A percentile compares a stretch with the other conserved stretches of the same genome.
Evolutionary conservation across 1,139 yeast species (phyloP).

Genomic region (Protomyces gravidus): DNA sequence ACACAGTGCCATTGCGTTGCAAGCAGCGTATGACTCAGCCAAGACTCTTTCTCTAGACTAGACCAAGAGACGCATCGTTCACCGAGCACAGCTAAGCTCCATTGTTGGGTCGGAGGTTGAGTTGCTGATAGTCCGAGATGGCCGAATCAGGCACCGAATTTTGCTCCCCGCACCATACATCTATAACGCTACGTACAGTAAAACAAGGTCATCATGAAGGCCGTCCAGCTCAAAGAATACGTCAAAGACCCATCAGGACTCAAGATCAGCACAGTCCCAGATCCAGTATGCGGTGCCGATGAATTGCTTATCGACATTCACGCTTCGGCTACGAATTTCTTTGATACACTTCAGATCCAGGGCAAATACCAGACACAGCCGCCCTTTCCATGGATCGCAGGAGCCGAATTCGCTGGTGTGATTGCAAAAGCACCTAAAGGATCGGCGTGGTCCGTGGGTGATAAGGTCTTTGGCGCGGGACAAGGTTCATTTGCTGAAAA

Average conservation of each 20-base stretch:
- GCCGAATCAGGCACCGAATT: too few relatives aligned
- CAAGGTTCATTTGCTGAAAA: conserved; percentile 29
- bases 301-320: conserved; percentile 31
- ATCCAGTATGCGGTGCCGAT: conserved; percentile 27
- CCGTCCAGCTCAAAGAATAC: conserved; percentile 25
- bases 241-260: conserved; percentile 21
- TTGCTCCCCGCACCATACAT: too few relatives aligned
- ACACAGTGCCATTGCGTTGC: too few relatives aligned
- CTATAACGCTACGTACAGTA: not conserved
- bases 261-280: conserved; percentile 18
- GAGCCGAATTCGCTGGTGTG: conserved; percentile 31
- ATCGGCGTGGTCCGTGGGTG: conserved; percentile 20
- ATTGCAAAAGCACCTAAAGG: conserved; percentile 20
- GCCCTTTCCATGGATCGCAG: conserved; percentile 31
- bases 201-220: conserved; percentile 13
- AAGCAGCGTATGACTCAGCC: too few relatives aligned
- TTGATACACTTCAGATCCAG: conserved; percentile 31
- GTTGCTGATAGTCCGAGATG: too few relatives aligned
- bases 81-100: too few relatives aligned
- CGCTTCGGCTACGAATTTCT: conserved; percentile 31
- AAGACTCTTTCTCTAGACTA: too few relatives aligned
- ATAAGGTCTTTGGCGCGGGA: conserved; percentile 25
- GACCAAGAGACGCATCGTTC: too few relatives aligned
- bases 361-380: conserved; percentile 33
- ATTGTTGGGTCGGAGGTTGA: too few relatives aligned